Evolutionary conservation across 176 grass and related monocot genomes (phyloP).

Genomic region (Carex cristatella): DNA sequence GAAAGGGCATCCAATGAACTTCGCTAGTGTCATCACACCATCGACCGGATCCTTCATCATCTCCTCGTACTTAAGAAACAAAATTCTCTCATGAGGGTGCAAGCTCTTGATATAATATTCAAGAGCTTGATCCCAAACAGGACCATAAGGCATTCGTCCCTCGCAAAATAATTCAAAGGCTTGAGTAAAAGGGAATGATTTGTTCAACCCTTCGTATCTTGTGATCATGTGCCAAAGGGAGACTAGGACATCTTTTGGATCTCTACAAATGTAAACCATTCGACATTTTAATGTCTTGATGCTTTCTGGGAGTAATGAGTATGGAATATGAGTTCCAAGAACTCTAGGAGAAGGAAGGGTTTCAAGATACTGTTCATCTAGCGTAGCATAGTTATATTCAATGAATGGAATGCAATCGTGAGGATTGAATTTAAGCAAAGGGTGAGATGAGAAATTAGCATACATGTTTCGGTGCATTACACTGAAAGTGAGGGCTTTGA

Average conservation of each 20-base stretch:
- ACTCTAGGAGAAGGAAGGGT: not conserved
- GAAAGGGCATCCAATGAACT: not conserved
- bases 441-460: not conserved
- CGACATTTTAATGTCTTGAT: not conserved
- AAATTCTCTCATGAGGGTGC: not conserved
- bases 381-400: not conserved
- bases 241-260: constrained; percentile 16
- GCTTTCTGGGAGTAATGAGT: not conserved
- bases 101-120: constrained; percentile 10
- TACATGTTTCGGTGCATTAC: not conserved
- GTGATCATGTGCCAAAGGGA: not conserved
- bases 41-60: constrained; percentile 1
- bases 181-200: not conserved
- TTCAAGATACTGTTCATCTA: not conserved
- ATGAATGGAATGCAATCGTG: not conserved
- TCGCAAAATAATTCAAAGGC: not conserved
- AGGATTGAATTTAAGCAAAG: not conserved
- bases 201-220: not conserved
- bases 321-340: not conserved
- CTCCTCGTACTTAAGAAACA: constrained; percentile 27
- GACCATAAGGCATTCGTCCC: not conserved
- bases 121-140: constrained; percentile 3
- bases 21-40: not conserved
- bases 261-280: constrained; percentile 8
- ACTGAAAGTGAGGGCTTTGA: constrained; percentile 17